Conservation (phyloP, 2,329 filamentous ascomycete species). For the Balansia obtecta region DNA sequence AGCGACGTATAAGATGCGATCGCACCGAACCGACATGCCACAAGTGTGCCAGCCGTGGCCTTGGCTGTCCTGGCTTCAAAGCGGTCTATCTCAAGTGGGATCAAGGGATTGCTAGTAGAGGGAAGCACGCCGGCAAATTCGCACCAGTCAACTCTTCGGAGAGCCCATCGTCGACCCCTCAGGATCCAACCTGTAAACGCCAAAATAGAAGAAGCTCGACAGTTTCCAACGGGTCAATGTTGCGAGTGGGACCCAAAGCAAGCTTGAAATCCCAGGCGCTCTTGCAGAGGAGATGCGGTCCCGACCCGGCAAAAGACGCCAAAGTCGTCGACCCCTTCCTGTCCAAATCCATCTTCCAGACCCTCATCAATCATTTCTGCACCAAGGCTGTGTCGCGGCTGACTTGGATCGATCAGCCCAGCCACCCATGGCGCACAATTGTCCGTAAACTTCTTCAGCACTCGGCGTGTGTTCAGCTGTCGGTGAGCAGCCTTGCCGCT, state of each 20-base stretch:
- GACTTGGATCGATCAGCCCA: constrained; percentile 12
- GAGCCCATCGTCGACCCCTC: no score
- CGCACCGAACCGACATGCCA: constrained; percentile 10
- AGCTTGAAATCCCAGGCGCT: not conserved
- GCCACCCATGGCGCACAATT: constrained; percentile 10
- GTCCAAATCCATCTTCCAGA: constrained; percentile 7
- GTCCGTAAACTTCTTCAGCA: constrained; percentile 6
- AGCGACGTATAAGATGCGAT: constrained; percentile 12
- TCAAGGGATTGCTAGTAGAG: constrained; percentile 12
- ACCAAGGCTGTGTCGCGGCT: constrained; percentile 10
- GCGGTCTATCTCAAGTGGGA: constrained; percentile 10
- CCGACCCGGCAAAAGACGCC: not conserved
- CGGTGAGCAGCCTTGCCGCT: constrained; percentile 6
- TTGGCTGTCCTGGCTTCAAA: constrained; percentile 11
- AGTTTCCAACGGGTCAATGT: not conserved
- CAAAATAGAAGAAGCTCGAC: not conserved
- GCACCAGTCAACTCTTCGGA: constrained; percentile 2
- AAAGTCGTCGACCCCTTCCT: not conserved
- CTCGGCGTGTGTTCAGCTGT: constrained; percentile 10
- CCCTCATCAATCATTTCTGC: constrained; percentile 10
- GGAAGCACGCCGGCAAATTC: constrained; percentile 9
- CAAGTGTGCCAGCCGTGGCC: constrained; percentile 10
- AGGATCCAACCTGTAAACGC: not conserved
- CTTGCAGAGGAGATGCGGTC: not conserved
- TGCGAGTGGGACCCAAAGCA: not conserved